Evolutionary conservation across 2,329 filamentous ascomycete species (phyloP).

Genomic region (Fusarium illudens): DNA sequence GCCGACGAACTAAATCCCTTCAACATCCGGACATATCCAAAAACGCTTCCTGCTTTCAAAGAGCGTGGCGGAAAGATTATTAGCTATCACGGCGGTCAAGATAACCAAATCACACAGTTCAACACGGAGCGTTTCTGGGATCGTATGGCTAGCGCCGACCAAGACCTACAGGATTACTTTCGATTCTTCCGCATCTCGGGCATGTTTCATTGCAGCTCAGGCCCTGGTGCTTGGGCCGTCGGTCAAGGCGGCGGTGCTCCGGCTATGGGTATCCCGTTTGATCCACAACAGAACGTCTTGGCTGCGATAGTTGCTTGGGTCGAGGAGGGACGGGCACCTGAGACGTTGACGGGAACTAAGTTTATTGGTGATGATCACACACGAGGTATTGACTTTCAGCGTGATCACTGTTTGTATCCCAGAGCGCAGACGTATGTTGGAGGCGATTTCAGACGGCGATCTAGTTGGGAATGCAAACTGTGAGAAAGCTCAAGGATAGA

Average conservation of each 20-base stretch:
- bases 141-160: conserved; percentile 35
- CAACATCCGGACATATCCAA: conserved; percentile 13
- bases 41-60: conserved; percentile 10
- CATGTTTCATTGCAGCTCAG: conserved; percentile 57
- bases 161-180: conserved; percentile 57
- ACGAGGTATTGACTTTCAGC: conserved; percentile 12
- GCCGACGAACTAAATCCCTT: conserved; percentile 17
- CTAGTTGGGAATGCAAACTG: conserved; percentile 5
- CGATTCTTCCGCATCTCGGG: conserved; percentile 62
- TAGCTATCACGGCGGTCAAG: conserved; percentile 21
- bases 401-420: conserved; percentile 20
- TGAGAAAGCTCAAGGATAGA: background rate
- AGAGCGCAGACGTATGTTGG: conserved; percentile 14
- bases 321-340: conserved; percentile 52
- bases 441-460: background rate
- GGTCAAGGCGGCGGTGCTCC: conserved; percentile 36
- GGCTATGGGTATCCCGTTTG: conserved; percentile 25
- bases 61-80: conserved; percentile 18
- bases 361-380: conserved; percentile 18
- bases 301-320: conserved; percentile 60
- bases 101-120: conserved; percentile 26
- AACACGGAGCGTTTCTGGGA: conserved; percentile 39
- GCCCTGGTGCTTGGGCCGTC: conserved; percentile 53
- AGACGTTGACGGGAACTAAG: conserved; percentile 49
- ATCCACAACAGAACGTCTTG: conserved; percentile 55